phyloP scores from a whole-genome alignment of 306 rosid species.

The Quercus gilva region DNA sequence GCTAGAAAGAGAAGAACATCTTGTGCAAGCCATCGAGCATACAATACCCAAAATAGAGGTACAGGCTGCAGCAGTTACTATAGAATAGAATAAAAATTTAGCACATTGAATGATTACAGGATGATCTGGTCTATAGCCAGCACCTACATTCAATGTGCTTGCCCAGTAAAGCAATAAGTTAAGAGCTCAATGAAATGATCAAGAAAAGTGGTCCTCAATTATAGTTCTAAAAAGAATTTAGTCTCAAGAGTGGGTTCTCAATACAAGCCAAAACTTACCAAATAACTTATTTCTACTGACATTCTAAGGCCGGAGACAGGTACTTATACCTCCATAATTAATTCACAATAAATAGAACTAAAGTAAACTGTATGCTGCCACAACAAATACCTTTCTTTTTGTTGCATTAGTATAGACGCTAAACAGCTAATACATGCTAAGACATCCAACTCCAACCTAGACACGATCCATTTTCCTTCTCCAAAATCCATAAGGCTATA shows the following conservation, averaged over 20 bases:
- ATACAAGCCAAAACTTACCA: background rate
- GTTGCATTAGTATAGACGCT: background rate
- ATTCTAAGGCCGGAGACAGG: background rate
- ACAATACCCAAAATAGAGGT: too few relatives aligned
- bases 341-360: background rate
- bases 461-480: background rate
- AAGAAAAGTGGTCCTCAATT: background rate
- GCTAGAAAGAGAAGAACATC: slow-evolving; percentile 77
- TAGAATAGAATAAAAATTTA: too few relatives aligned
- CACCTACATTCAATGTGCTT: background rate
- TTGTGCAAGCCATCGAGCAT: slow-evolving; percentile 1
- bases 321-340: background rate
- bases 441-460: background rate
- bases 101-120: background rate
- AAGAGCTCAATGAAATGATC: background rate
- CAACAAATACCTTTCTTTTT: background rate
- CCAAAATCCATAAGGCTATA: too few relatives aligned
- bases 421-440: background rate
- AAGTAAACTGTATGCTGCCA: background rate
- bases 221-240: background rate
- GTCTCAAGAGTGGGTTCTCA: background rate
- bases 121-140: background rate
- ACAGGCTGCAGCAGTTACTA: too few relatives aligned
- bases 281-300: too few relatives aligned
- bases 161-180: background rate